Evolutionary conservation across 306 rosid genomes (phyloP).

Genomic region (Pterocarpus santalinus): DNA sequence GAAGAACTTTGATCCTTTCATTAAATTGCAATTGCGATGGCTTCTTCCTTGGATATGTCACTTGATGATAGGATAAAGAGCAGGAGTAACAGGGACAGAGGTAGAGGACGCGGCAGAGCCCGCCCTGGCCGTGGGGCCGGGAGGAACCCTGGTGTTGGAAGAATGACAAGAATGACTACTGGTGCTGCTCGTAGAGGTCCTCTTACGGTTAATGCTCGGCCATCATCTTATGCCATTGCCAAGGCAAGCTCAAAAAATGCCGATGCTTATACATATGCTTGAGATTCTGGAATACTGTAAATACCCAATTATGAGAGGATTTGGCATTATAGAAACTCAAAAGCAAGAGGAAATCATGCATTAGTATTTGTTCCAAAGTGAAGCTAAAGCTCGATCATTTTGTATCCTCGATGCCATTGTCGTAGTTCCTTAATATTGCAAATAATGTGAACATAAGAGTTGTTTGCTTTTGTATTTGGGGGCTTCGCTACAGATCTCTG

Average conservation of each 20-base stretch:
- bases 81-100: conserved; percentile 75
- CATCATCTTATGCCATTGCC: conserved; percentile 82
- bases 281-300: conserved; percentile 70
- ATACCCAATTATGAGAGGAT: conserved; percentile 58
- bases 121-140: conserved; percentile 77
- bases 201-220: conserved; percentile 67
- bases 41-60: conserved; percentile 91
- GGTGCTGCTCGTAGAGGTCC: conserved; percentile 82
- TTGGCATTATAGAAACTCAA: conserved; percentile 59
- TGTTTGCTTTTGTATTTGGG: conserved; percentile 76
- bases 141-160: conserved; percentile 62
- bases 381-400: conserved; percentile 68
- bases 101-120: conserved; percentile 78
- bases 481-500: conserved; percentile 69
- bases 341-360: conserved; percentile 61
- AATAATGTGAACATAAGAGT: conserved; percentile 70
- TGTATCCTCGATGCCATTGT: conserved; percentile 59
- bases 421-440: conserved; percentile 57
- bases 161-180: conserved; percentile 51
- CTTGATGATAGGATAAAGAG: conserved; percentile 89
- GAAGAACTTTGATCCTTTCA: conserved; percentile 18
- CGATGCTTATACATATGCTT: conserved; percentile 83
- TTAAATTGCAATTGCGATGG: conserved; percentile 52
- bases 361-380: conserved; percentile 72
- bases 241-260: conserved; percentile 94